A percentile compares a stretch with the other conserved stretches of the same genome.
These are phyloP conservation scores for Moesziomyces parantarcticus DNA, from an alignment of 1,284 basidiomycete species.

Conservation along the genomic window DNA sequence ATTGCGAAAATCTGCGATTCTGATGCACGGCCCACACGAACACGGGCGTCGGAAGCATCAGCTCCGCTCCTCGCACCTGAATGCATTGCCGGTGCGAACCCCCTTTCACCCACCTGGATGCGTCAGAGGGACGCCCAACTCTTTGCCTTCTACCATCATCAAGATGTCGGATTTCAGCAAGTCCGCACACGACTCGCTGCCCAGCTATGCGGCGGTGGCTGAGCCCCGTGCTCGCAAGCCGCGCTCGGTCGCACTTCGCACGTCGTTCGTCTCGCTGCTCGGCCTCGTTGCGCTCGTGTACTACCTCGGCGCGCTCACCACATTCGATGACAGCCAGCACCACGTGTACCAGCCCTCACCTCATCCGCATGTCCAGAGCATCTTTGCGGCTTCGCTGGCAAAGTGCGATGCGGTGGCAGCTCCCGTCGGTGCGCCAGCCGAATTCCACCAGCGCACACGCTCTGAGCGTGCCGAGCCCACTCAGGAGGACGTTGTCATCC, in stretches of 20 bases:
- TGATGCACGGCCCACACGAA: conserved; percentile 19
- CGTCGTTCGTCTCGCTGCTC: conserved; percentile 24
- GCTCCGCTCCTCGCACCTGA: conserved; percentile 19
- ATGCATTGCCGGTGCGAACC: conserved; percentile 19
- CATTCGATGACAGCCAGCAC: conserved; percentile 17
- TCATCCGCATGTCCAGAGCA: conserved; percentile 24
- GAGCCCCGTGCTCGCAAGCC: conserved; percentile 11
- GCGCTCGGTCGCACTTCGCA: conserved; percentile 15
- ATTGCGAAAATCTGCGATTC: not conserved
- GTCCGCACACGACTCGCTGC: conserved; percentile 16
- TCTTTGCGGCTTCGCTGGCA: conserved; percentile 31
- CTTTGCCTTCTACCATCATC: conserved; percentile 1
- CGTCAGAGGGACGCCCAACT: not conserved
- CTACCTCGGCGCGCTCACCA: conserved; percentile 24
- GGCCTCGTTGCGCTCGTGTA: conserved; percentile 28
- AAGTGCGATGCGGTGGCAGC: conserved; percentile 42
- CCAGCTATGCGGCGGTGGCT: conserved; percentile 17
- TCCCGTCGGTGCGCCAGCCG: conserved; percentile 69
- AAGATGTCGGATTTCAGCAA: conserved; percentile 25
- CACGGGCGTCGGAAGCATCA: conserved; percentile 24
- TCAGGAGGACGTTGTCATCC: conserved; percentile 74
- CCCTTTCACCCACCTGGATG: not conserved
- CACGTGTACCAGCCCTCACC: conserved; percentile 41
- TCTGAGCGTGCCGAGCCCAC: conserved; percentile 80
- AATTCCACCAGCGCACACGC: conserved; percentile 73